Evolutionary conservation across 1,284 basidiomycete species (phyloP).

Genomic region (Cerrena zonata): DNA sequence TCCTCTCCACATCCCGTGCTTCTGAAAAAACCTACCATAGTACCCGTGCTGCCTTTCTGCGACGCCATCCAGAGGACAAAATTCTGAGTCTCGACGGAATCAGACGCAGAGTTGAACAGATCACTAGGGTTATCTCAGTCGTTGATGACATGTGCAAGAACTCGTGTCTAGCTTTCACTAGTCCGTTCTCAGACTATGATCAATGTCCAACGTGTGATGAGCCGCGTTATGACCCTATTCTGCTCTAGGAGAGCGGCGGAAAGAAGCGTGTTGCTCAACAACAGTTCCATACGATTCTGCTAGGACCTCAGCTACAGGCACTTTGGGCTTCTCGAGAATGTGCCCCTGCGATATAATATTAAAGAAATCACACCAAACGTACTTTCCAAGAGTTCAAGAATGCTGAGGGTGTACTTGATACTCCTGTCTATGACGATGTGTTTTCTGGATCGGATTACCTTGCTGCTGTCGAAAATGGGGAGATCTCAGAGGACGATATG

Average conservation of each 20-base stretch:
- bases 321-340: slow-evolving; percentile 12
- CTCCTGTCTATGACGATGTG: slow-evolving; percentile 10
- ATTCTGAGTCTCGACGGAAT: slow-evolving; percentile 23
- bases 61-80: slow-evolving; percentile 12
- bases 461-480: slow-evolving; percentile 10
- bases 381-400: slow-evolving; percentile 2
- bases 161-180: slow-evolving; percentile 24
- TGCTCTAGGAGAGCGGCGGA: not conserved
- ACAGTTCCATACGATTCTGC: slow-evolving; percentile 16
- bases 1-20: not conserved
- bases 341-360: slow-evolving; percentile 13
- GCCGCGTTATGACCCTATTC: slow-evolving; percentile 25
- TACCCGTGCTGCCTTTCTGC: not conserved
- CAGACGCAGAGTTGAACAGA: slow-evolving; percentile 15
- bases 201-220: slow-evolving; percentile 22
- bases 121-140: slow-evolving; percentile 22
- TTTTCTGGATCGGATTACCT: slow-evolving; percentile 18
- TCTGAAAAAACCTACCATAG: not conserved
- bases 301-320: slow-evolving; percentile 23
- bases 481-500: slow-evolving; percentile 14
- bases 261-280: slow-evolving; percentile 3
- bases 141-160: slow-evolving; percentile 28
- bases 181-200: slow-evolving; percentile 17
- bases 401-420: not conserved
- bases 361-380: slow-evolving; percentile 2